Base-by-base conservation (phyloP, 2,329 filamentous ascomycete species). In the Alternaria angustiovoidea region DNA sequence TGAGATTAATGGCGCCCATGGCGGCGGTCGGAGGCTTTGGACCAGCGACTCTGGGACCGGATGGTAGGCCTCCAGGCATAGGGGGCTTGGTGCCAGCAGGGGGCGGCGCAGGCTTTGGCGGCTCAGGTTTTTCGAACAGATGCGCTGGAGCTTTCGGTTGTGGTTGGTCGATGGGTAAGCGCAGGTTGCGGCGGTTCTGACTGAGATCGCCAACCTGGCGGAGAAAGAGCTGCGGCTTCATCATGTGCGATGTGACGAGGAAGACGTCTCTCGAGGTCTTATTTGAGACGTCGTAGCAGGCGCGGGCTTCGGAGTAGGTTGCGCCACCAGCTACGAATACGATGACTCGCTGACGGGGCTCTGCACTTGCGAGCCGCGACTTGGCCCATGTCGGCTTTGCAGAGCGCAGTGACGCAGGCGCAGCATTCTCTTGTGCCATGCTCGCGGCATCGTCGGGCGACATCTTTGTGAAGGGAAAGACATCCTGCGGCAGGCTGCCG, bases 361-460 rank as follows among this genome's bases (percentile, higher is more conserved):
- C 94, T 61, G 84, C 87, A 60, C 83, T 89, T 28, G 88, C 87
- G 46, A 90, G 86, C 43, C 93, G 89, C 9, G 91, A 90, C 54
- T 92, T 92, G 2, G 95, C 95, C 95, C 95, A 99, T 42, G 94
- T 97, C 2, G 94, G 95, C 72, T 97, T 96, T 16, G 93, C 93
- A 9, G 92, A 92, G 59, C 95, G 91, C 24, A 99, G 85, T 14
- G 94, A 98, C 12, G 91, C 77, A 1, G 81, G 53, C 1, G 57
- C 78, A 14, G 66, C 62, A 2, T 84, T 81, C 44, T 87, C 80
- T 61, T 89, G 87, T 20, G 78, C 74, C 9, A 84, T 81, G 51
- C 85, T 79, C 56, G 89, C 86, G 54, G 89, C 86, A 67, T 84
- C 81, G 60, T 91, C 86, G 1, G 91, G 79, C 60, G 92, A 81